A percentile compares a stretch with the other conserved stretches of the same genome.
These are phyloP conservation scores for Colletotrichum theobromicola DNA, from an alignment of 2,329 filamentous ascomycete species.

Conservation along the genomic window DNA sequence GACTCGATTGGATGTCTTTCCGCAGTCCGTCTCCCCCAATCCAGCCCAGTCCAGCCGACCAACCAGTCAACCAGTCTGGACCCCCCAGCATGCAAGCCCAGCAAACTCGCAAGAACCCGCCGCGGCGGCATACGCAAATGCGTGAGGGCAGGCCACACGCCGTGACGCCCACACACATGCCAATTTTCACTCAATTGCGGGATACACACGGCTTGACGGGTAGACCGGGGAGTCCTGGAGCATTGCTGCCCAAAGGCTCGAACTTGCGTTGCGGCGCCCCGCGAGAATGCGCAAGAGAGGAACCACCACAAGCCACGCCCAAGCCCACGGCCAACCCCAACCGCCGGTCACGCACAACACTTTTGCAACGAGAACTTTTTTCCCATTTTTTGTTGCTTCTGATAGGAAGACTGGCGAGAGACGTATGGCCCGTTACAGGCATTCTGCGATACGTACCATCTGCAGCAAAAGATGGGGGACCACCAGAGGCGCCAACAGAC, in stretches of 20 bases:
- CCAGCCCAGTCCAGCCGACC: constrained; percentile 12
- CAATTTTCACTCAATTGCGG: background rate
- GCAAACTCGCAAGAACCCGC: background rate
- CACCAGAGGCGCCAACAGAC: background rate
- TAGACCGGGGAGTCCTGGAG: constrained; percentile 17
- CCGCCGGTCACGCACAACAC: background rate
- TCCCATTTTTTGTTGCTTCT: background rate
- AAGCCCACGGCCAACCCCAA: background rate
- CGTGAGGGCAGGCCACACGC: background rate
- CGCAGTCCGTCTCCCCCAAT: background rate
- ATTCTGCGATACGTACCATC: background rate
- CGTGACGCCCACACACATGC: background rate
- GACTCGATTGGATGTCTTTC: background rate
- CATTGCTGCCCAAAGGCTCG: constrained; percentile 25
- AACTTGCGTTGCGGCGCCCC: constrained; percentile 10
- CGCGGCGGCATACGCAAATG: constrained; percentile 9
- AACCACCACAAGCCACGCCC: background rate
- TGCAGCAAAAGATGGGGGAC: background rate
- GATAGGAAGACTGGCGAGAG: constrained; percentile 10
- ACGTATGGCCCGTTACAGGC: background rate
- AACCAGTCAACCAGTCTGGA: background rate
- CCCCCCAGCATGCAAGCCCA: background rate
- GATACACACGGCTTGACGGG: background rate
- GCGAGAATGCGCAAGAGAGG: constrained; percentile 20
- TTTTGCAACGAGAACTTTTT: background rate